These are phyloP conservation scores for Hymenoscyphus albidus DNA, from an alignment of 2,329 filamentous ascomycete species.

Conservation along the genomic window DNA sequence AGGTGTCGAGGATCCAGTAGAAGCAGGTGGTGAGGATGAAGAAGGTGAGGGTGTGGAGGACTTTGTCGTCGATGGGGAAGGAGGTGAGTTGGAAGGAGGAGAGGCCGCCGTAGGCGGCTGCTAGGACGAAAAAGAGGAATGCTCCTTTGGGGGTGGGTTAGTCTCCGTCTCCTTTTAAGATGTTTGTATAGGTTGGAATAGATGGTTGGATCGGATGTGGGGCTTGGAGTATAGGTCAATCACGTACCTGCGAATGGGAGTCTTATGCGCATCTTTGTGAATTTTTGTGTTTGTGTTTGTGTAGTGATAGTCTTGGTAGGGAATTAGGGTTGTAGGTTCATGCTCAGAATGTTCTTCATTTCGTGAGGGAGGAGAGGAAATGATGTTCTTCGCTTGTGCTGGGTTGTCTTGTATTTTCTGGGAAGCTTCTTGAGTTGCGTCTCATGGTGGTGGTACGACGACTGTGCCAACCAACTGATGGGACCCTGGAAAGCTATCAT, in stretches of 20 bases:
- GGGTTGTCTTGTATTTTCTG: background rate
- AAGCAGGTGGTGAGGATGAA: slow-evolving; percentile 83
- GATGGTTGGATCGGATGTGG: slow-evolving; percentile 9
- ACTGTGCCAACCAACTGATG: background rate
- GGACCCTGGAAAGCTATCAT: background rate
- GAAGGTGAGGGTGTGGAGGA: slow-evolving; percentile 82
- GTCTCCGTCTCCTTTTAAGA: background rate
- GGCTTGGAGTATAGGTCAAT: background rate
- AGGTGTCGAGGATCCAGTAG: slow-evolving; percentile 96
- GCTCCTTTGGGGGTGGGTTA: slow-evolving; percentile 47
- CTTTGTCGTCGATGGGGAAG: slow-evolving; percentile 74
- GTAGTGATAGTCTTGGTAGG: background rate
- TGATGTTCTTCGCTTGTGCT: background rate
- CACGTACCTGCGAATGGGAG: slow-evolving; percentile 79
- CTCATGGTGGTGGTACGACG: slow-evolving; percentile 2
- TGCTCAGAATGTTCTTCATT: background rate
- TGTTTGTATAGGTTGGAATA: background rate
- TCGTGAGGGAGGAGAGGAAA: slow-evolving; percentile 1
- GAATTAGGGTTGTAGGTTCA: background rate
- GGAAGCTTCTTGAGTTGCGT: background rate
- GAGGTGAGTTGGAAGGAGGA: slow-evolving; percentile 54
- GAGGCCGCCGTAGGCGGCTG: slow-evolving; percentile 76
- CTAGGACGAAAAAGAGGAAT: slow-evolving; percentile 67
- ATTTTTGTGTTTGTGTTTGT: background rate
- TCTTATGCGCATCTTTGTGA: slow-evolving; percentile 70